Evolutionary conservation across 2,329 filamentous ascomycete genomes (phyloP).

Genomic region (Botrytis pseudocinerea): DNA sequence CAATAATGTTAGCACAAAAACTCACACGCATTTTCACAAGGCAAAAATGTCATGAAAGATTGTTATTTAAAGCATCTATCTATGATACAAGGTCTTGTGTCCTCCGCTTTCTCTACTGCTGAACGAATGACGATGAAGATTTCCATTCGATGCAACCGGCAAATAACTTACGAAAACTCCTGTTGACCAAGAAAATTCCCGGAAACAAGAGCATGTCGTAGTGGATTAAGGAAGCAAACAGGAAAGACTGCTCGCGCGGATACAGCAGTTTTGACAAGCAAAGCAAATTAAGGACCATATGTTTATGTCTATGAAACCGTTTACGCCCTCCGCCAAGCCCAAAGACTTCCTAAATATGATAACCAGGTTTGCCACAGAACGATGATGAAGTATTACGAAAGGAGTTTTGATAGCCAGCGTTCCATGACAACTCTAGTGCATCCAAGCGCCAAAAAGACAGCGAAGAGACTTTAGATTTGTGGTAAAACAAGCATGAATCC

Average conservation of each 20-base stretch:
- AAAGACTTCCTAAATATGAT: conserved; percentile 19
- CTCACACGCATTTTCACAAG: neutral
- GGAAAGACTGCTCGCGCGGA: neutral
- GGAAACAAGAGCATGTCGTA: neutral
- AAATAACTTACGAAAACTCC: neutral
- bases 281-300: neutral
- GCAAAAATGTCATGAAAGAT: neutral
- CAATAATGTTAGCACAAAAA: neutral
- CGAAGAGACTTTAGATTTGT: conserved; percentile 7
- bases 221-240: neutral
- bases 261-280: conserved; percentile 1
- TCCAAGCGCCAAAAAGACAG: conserved; percentile 17
- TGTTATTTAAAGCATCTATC: conserved; percentile 6
- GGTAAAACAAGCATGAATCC: conserved; percentile 24
- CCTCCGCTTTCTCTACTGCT: neutral
- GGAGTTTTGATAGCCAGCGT: neutral
- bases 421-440: neutral
- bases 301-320: neutral
- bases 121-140: neutral
- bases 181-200: neutral
- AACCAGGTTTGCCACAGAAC: conserved; percentile 4
- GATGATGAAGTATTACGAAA: neutral
- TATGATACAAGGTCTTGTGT: conserved; percentile 2
- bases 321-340: conserved; percentile 6
- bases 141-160: neutral